Percentiles rank a stretch among this genome's conserved stretches.
These are phyloP conservation scores for Lactuca sativa DNA, from an alignment of 129 eudicot species.

Conservation along the genomic window DNA sequence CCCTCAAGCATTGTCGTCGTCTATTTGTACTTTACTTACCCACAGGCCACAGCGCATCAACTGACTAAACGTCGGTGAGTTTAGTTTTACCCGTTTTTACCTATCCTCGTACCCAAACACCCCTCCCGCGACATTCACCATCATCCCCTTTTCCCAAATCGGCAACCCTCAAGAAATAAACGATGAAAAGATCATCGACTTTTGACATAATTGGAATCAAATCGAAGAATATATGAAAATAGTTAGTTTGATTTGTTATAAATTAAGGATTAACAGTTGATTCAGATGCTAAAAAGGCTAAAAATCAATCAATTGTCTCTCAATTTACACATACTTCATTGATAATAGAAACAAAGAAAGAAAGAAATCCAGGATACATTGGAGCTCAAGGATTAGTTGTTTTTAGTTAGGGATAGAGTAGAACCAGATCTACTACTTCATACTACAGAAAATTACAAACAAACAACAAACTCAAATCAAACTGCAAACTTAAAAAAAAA, in stretches of 20 bases:
- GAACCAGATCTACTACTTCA: constrained; percentile 24
- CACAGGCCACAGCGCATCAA: constrained; percentile 1
- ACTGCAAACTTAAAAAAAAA: neutral
- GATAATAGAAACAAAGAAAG: constrained; percentile 1
- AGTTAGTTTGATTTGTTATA: neutral
- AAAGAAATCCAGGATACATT: constrained; percentile 19
- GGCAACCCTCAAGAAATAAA: constrained; percentile 7
- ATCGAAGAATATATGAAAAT: neutral
- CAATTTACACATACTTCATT: constrained; percentile 25
- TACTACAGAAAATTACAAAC: constrained; percentile 19
- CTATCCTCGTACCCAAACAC: constrained; percentile 30
- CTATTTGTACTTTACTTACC: constrained; percentile 22
- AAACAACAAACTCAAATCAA: constrained; percentile 23
- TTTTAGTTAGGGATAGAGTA: constrained; percentile 29
- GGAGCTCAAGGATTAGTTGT: constrained; percentile 20
- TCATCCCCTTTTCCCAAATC: neutral
- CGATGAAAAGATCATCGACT: neutral
- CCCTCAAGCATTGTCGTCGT: constrained; percentile 14
- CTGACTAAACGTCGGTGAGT: constrained; percentile 15
- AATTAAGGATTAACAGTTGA: neutral
- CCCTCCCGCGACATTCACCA: constrained; percentile 31
- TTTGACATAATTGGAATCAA: constrained; percentile 3
- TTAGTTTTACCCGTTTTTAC: constrained; percentile 12
- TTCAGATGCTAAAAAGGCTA: neutral
- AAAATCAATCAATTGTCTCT: neutral